Evolutionary conservation across 352 stramenopile genomes (phyloP).

Genomic region (Thraustotheca clavata): DNA sequence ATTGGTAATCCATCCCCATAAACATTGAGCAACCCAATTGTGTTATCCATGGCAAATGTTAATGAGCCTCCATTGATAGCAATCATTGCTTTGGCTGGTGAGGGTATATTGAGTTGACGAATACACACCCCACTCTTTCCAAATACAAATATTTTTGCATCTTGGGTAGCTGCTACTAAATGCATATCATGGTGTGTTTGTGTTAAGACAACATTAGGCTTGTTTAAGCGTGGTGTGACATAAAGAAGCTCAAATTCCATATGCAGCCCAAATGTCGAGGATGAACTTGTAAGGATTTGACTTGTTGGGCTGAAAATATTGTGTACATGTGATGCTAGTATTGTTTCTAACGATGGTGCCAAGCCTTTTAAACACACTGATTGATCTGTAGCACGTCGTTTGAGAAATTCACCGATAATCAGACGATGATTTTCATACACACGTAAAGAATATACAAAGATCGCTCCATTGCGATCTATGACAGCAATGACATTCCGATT

Average conservation of each 20-base stretch:
- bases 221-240: neutral
- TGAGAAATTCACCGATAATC: neutral
- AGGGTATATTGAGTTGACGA: neutral
- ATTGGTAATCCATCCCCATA: neutral
- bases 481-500: neutral
- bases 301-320: neutral
- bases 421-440: slow-evolving; percentile 11
- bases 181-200: slow-evolving; percentile 16
- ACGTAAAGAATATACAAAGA: slow-evolving; percentile 1
- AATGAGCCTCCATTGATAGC: neutral
- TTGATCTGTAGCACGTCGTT: neutral
- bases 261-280: neutral
- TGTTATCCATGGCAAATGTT: neutral
- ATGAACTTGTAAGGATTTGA: neutral
- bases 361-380: neutral
- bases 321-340: neutral
- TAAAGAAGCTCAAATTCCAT: neutral
- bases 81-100: neutral
- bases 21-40: slow-evolving; percentile 8
- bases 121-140: neutral
- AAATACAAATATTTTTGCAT: neutral
- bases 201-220: neutral
- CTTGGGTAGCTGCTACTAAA: neutral
- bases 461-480: neutral
- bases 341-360: neutral